Base-by-base conservation (phyloP, 768 basidiomycete genomes). In the Sistotremastrum niveocremeum region DNA sequence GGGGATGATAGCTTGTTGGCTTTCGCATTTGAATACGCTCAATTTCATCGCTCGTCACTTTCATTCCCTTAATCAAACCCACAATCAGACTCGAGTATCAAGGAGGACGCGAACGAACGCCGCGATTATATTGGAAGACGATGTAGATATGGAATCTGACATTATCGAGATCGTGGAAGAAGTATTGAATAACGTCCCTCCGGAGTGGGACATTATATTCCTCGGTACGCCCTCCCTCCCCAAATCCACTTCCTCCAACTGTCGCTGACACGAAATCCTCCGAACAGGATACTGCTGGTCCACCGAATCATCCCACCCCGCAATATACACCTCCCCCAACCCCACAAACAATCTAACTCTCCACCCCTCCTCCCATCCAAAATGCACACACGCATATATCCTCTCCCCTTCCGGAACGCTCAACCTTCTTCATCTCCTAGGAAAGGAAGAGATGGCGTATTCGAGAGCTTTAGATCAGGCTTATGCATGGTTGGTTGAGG, bases 281-380 rank as follows among this genome's bases (percentile, higher is more conserved):
- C 40, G 33, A 9, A 41, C n/a, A 85, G 84, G 84, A 5, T 80
- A 86, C 52, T 86, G 83, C 54, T 85, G 84, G 84, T 84, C 81
- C 20, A 65, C 84, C 49, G 83, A 87, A 60, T 61, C 72, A 1
- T 58, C 56, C 47, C 60, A 72, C 35, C 65, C 72, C 3, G 59
- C 74, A 4, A 48, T 70, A 9, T 41, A 40, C 30, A n/a, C 34
- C 35, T 41, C 20, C 11, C 34, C 35, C 4, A 30, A 29, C 4
- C 32, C 7, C 37, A 12, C 30, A 39, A 40, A 12, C 41, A 34
- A 41, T 30, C 34, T 29, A 12, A 57, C 58, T 29, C 58, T 86
- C 12, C 74, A 81, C 54, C 75, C 73, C 0, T 83, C 84, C 1
- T 61, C 56, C 47, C 59, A 63, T 1, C 82, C 84, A 0, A 77